These are phyloP conservation scores for Ambrosia artemisiifolia DNA, from an alignment of 129 eudicot species.

Conservation along the genomic window DNA sequence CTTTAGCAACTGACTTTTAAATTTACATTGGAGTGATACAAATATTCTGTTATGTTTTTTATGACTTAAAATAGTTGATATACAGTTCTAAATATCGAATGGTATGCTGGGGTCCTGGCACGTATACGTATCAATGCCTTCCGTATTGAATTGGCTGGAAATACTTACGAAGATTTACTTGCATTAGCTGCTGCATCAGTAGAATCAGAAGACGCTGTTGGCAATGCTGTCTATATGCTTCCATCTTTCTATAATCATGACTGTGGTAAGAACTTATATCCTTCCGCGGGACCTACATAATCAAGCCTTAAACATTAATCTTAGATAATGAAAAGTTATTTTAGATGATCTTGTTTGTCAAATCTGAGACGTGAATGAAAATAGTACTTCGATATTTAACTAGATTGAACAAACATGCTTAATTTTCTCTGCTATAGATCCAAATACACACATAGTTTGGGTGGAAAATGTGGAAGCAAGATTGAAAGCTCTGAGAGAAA, in stretches of 20 bases:
- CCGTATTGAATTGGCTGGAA: constrained; percentile 75
- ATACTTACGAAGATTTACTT: constrained; percentile 69
- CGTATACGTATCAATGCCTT: constrained; percentile 92
- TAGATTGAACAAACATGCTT: constrained; percentile 6
- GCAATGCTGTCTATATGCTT: constrained; percentile 92
- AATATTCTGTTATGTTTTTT: not conserved
- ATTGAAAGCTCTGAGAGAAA: constrained; percentile 73
- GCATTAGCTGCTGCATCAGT: constrained; percentile 74
- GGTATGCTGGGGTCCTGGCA: constrained; percentile 80
- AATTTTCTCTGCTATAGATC: constrained; percentile 50
- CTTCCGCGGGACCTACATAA: not conserved
- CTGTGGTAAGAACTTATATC: constrained; percentile 60
- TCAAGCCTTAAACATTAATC: not conserved
- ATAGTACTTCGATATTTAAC: not conserved
- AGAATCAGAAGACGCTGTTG: constrained; percentile 77
- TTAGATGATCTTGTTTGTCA: not conserved
- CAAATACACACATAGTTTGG: constrained; percentile 87
- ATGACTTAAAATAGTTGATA: constrained; percentile 24
- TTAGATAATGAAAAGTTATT: not conserved
- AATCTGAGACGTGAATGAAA: not conserved
- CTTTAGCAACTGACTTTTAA: not conserved
- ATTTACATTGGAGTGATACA: not conserved
- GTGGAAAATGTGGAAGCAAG: constrained; percentile 67
- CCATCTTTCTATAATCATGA: constrained; percentile 96
- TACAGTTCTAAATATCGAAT: constrained; percentile 69